Percentiles rank a stretch among this genome's conserved stretches.
These are phyloP conservation scores for Alternaria sp. DNA, from an alignment of 2,329 filamentous ascomycete genomes.

Conservation along the genomic window DNA sequence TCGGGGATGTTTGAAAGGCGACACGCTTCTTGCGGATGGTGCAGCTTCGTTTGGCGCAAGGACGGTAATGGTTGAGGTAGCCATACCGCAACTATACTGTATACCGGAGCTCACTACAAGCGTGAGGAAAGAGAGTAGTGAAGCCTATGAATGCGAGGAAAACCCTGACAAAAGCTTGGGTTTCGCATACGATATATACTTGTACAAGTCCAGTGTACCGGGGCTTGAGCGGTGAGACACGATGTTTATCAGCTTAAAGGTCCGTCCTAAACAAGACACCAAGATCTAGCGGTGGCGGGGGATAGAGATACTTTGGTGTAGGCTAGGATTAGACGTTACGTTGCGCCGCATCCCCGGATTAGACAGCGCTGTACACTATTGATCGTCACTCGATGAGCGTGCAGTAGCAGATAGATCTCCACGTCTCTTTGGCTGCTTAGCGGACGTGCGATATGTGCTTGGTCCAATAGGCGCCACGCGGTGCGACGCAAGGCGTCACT, in stretches of 20 bases:
- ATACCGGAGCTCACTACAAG: conserved; percentile 18
- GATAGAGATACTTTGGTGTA: conserved; percentile 28
- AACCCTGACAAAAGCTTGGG: conserved; percentile 40
- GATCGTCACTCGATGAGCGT: conserved; percentile 30
- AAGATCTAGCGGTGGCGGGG: conserved; percentile 34
- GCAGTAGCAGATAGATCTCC: conserved; percentile 35
- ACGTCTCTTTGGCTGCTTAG: conserved; percentile 33
- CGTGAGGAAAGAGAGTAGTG: conserved; percentile 23
- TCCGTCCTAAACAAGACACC: conserved; percentile 23
- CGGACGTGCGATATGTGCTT: conserved; percentile 23
- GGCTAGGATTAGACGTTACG: conserved; percentile 39
- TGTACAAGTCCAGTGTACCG: conserved; percentile 35
- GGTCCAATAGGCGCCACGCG: conserved; percentile 34
- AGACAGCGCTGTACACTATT: conserved; percentile 34
- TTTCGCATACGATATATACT: conserved; percentile 44
- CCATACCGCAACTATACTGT: conserved; percentile 13
- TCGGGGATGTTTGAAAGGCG: conserved; percentile 39
- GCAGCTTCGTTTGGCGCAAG: conserved; percentile 32
- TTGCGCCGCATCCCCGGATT: conserved; percentile 43
- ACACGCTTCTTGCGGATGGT: conserved; percentile 34
- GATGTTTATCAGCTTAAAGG: conserved; percentile 41
- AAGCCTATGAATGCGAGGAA: conserved; percentile 30
- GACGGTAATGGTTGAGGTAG: conserved; percentile 26
- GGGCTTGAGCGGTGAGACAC: conserved; percentile 45
- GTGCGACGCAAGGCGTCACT: conserved; percentile 30